Percentiles rank a stretch among this genome's conserved stretches.
phyloP scores from a whole-genome alignment of 306 rosid genomes.

The Lathyrus tuberosus region DNA sequence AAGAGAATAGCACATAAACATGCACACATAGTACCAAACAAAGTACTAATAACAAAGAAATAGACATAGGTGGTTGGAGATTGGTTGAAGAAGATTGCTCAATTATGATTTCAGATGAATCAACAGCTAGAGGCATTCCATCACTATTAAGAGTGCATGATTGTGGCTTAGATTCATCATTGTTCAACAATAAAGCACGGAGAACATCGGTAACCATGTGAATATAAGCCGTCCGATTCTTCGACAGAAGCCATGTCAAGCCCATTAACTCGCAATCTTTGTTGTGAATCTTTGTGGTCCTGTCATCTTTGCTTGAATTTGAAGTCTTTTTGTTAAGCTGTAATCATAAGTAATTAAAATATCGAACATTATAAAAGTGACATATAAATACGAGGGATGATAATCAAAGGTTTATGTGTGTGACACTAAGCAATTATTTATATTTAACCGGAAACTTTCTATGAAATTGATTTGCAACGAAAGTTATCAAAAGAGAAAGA shows the following conservation, averaged over 20 bases:
- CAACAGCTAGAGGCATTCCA: slow-evolving; percentile 98
- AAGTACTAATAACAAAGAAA: slow-evolving; percentile 46
- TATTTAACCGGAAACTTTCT: neutral
- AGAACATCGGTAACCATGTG: slow-evolving; percentile 70
- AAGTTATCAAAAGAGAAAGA: neutral
- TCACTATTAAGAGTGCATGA: slow-evolving; percentile 87
- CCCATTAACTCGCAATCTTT: slow-evolving; percentile 92
- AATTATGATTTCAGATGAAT: slow-evolving; percentile 67
- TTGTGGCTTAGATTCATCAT: slow-evolving; percentile 62
- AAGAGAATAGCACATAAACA: slow-evolving; percentile 35
- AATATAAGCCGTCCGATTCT: slow-evolving; percentile 79
- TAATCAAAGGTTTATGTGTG: too few relatives aligned
- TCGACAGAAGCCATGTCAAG: slow-evolving; percentile 90
- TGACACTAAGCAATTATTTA: too few relatives aligned
- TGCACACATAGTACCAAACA: slow-evolving; percentile 46
- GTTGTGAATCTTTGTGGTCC: slow-evolving; percentile 88
- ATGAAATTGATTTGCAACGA: neutral
- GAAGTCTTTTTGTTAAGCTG: slow-evolving; percentile 90
- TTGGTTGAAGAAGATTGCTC: slow-evolving; percentile 52
- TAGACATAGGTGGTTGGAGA: slow-evolving; percentile 44
- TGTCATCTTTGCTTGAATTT: slow-evolving; percentile 78
- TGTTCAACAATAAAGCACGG: slow-evolving; percentile 75
- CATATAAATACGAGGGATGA: neutral
- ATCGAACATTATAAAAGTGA: slow-evolving; percentile 15
- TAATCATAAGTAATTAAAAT: slow-evolving; percentile 39